Base-by-base conservation (phyloP, 768 basidiomycete species). In the Tubosaeta sp. region DNA sequence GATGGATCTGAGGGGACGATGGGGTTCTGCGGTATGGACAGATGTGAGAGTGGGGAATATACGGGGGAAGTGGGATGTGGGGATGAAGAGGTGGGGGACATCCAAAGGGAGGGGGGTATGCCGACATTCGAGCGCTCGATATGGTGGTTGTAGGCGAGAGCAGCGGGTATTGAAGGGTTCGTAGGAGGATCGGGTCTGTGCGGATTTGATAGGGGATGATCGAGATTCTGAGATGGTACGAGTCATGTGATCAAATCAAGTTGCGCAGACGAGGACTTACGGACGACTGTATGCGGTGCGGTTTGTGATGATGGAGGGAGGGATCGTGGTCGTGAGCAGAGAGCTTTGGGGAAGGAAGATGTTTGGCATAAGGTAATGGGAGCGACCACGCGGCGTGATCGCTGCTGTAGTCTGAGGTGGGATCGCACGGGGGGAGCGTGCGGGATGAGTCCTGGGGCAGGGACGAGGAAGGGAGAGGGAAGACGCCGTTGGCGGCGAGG, bases 21-120 rank as follows among this genome's bases (percentile, higher is more conserved):
- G 68, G 71, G 65, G 66, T 59, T 60, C 48, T 59, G 63, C 14
- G 70, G 65, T 56, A 66, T 61, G 56, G 75, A 67, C 31, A 74
- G 69, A 58, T 71, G 68, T 43, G 69, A 49, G 54, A 73, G 70
- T 33, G 75, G 66, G 52, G 72, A 67, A 60, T 73, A 73, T 46
- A 66, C 65, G 7, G 78, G 72, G 27, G 78, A 72, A 19, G 76
- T 65, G 5, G 78, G 71, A 13, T 78, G 67, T 22, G 39, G 39
- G 12, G 39, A 41, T 9, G 80, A 66, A 37, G 78, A 77, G 6
- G 81, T 71, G 43, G 88, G 79, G 12, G 89, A 89, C 89, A 91
- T 91, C 89, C 88, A 91, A 37, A 91, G 71, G 37, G 88, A 88
- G 4, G 89, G 87, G 43, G 84, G 85, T 41, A 90, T 71, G 50